These are phyloP conservation scores for Aquilaria malaccensis DNA, from an alignment of 345 rosid genomes.

Conservation along the genomic window DNA sequence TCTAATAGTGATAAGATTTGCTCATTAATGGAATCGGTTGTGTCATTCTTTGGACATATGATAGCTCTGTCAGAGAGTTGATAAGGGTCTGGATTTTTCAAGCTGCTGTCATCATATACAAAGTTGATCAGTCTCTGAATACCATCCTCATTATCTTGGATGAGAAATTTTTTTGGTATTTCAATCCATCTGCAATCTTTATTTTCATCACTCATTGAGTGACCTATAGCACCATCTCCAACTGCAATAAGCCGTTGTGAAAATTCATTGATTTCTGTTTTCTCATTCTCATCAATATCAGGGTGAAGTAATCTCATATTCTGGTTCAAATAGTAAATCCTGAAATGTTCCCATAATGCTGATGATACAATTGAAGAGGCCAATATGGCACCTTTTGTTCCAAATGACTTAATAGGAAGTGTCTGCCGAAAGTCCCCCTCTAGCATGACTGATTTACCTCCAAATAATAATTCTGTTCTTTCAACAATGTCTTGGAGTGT, in stretches of 20 bases:
- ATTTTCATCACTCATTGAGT: too few relatives aligned
- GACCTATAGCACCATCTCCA: not conserved
- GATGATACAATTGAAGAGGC: not conserved
- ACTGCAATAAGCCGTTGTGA: not conserved
- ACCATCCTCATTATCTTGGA: too few relatives aligned
- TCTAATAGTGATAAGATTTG: too few relatives aligned
- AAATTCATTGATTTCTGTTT: not conserved
- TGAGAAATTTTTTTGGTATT: too few relatives aligned
- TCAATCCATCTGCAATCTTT: too few relatives aligned
- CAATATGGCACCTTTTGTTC: not conserved
- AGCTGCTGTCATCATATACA: too few relatives aligned
- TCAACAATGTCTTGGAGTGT: not conserved
- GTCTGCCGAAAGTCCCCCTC: not conserved
- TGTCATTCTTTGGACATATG: too few relatives aligned
- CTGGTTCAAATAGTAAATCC: not conserved
- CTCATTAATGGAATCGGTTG: too few relatives aligned
- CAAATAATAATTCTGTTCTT: not conserved
- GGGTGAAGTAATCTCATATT: not conserved
- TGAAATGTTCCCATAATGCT: not conserved
- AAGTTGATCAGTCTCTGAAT: too few relatives aligned
- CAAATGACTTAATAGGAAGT: not conserved
- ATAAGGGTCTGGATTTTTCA: too few relatives aligned
- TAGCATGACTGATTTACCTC: constrained; percentile 3
- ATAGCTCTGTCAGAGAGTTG: too few relatives aligned
- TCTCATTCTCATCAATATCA: not conserved